A percentile compares a stretch with the other conserved stretches of the same genome.
phyloP scores from a whole-genome alignment of 177 flowering plant genomes.

The Vitis hybrid region DNA sequence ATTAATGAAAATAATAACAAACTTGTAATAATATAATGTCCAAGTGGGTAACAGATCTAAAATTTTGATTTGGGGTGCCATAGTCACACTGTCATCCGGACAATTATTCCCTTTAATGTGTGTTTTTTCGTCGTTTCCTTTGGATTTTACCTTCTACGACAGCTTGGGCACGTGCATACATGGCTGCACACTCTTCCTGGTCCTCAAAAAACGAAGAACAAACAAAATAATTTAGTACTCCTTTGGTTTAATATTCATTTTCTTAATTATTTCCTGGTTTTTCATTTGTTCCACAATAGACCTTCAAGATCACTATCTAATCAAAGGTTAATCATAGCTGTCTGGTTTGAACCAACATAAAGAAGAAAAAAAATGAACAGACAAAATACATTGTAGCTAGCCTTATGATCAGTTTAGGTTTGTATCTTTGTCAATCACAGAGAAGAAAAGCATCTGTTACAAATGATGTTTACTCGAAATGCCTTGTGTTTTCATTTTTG shows the following conservation, averaged over 20 bases:
- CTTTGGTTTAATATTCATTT: too few relatives aligned
- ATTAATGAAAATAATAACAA: background rate
- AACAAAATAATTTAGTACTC: background rate
- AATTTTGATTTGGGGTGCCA: constrained; percentile 9
- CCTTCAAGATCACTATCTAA: constrained; percentile 7
- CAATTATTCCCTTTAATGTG: constrained; percentile 51
- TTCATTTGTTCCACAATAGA: constrained; percentile 1
- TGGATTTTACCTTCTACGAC: constrained; percentile 36
- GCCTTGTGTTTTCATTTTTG: background rate
- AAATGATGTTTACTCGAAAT: background rate
- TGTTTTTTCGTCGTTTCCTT: constrained; percentile 47
- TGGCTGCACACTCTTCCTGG: constrained; percentile 3
- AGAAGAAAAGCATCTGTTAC: background rate
- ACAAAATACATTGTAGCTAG: too few relatives aligned
- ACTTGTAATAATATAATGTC: background rate
- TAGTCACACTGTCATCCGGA: constrained; percentile 28
- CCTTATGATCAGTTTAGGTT: too few relatives aligned
- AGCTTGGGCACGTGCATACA: constrained; percentile 51
- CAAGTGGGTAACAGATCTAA: constrained; percentile 19
- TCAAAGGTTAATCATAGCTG: background rate
- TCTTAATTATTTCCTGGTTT: too few relatives aligned
- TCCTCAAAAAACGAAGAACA: background rate
- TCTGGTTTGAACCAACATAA: too few relatives aligned
- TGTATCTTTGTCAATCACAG: background rate
- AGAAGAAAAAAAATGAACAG: too few relatives aligned